A percentile compares a stretch with the other conserved stretches of the same genome.
Evolutionary conservation across 2,329 filamentous ascomycete genomes (phyloP).

Genomic region (Claviceps sp.): DNA sequence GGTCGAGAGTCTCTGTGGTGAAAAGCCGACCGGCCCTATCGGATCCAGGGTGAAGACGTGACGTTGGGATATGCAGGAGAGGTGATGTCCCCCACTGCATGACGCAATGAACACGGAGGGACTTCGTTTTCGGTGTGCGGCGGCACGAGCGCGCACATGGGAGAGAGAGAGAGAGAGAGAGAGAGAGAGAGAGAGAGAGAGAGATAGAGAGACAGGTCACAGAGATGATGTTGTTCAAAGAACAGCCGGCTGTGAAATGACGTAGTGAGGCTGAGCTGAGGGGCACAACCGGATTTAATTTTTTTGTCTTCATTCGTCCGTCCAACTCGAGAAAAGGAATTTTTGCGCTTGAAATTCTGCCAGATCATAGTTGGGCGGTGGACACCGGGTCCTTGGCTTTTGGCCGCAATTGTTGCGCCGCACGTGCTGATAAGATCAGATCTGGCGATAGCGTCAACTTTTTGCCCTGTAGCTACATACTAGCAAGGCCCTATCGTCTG

Average conservation of each 20-base stretch:
- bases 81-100: constrained; percentile 44
- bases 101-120: constrained; percentile 18
- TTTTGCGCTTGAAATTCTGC: constrained; percentile 2
- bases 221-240: neutral
- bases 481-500: too few relatives aligned
- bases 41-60: constrained; percentile 41
- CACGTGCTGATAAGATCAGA: constrained; percentile 22
- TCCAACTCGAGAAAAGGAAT: neutral
- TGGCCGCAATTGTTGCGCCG: neutral
- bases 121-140: neutral
- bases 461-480: neutral
- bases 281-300: neutral
- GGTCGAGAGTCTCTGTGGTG: constrained; percentile 5
- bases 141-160: constrained; percentile 5
- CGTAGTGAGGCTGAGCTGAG: constrained; percentile 4
- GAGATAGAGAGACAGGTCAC: too few relatives aligned
- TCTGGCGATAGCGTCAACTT: constrained; percentile 7
- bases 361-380: constrained; percentile 1
- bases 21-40: constrained; percentile 25
- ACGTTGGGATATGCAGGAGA: constrained; percentile 35
- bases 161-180: neutral
- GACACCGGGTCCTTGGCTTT: neutral
- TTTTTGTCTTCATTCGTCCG: neutral
- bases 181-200: neutral
- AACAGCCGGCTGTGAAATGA: constrained; percentile 7